A percentile compares a stretch with the other conserved stretches of the same genome.
Evolutionary conservation across 1,284 basidiomycete genomes (phyloP).

Genomic region (Cutaneotrichosporon dermatis): DNA sequence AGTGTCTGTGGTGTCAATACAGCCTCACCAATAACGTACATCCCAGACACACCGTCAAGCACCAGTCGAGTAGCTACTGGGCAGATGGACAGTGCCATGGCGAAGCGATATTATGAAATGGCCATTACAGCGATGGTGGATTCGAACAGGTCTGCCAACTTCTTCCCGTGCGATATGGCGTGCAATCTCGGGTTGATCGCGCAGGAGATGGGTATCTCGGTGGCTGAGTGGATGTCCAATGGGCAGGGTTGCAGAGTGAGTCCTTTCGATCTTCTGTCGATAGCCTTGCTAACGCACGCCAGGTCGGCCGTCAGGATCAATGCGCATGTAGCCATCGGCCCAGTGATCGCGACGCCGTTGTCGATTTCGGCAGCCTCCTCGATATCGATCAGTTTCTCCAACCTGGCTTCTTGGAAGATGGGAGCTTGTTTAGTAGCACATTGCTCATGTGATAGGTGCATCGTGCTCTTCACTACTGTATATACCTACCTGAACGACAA

Average conservation of each 20-base stretch:
- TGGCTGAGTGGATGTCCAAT: constrained; percentile 18
- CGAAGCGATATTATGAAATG: constrained; percentile 22
- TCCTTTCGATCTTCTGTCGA: not conserved
- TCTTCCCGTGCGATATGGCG: constrained; percentile 26
- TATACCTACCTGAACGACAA: no score
- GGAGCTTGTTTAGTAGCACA: constrained; percentile 7
- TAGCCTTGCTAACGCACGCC: not conserved
- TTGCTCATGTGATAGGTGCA: not conserved
- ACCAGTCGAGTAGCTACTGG: not conserved
- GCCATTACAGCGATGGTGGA: constrained; percentile 22
- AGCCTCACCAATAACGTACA: not conserved
- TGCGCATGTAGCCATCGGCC: not conserved
- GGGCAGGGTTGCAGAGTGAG: constrained; percentile 7
- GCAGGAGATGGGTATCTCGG: constrained; percentile 20
- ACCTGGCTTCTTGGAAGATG: constrained; percentile 19
- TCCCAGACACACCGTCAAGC: no score
- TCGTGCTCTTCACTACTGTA: no score
- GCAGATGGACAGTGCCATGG: constrained; percentile 10
- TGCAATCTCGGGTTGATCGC: constrained; percentile 20
- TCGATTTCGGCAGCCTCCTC: constrained; percentile 4
- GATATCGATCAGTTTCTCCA: constrained; percentile 21
- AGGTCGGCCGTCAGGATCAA: not conserved
- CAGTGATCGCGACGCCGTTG: not conserved
- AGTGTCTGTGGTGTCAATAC: constrained; percentile 6
- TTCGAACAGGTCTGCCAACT: constrained; percentile 21